Evolutionary conservation across 768 basidiomycete species (phyloP), one percentile per base, ranked within the genome.

Genomic region (Leccinellum luteum): DNA sequence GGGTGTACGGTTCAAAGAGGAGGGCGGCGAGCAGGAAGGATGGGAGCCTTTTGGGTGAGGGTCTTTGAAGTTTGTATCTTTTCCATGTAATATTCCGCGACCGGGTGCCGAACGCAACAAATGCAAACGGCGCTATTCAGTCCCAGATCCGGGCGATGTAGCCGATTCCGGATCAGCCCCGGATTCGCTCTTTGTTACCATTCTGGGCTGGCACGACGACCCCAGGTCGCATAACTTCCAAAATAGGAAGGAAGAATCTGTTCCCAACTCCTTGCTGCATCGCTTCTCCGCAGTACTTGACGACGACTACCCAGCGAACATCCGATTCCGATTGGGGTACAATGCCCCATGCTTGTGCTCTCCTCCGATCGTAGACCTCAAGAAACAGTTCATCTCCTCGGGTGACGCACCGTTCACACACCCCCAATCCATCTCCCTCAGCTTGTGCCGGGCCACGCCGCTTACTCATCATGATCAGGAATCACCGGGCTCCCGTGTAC

Each of bases 21-120:
- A 50, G 64, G 59, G 49, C 56, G 57, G 63, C 50, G 54, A 60
- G 52, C 30, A 59, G 67, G 52, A 62, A 31, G 61, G 64, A 71
- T 63, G 70, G 69, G 71, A 71, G 71, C 56, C 69, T 71, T 71
- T 68, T 68, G 64, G 63, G 56, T 52, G 66, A 58, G 60, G 66
- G 67, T 60, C 67, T 70, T 66, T 72, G 62, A 62, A 52, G 70
- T 60, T 64, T 72, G 69, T 66, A 72, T 72, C 71, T 72, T 67
- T n/a, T 72, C 64, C 58, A 66, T 67, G 71, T 69, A 74, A 74
- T 72, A 72, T 73, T 72, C 72, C 71, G 71, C 65, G 68, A 69
- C 69, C 71, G 69, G 70, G 70, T 74, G 72, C 71, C 72, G 72
- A 72, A 60, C 25, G 70, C 64, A 70, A 71, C 69, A 71, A 59